These are phyloP conservation scores for Litchi chinensis DNA, from an alignment of 345 rosid genomes.

Conservation along the genomic window DNA sequence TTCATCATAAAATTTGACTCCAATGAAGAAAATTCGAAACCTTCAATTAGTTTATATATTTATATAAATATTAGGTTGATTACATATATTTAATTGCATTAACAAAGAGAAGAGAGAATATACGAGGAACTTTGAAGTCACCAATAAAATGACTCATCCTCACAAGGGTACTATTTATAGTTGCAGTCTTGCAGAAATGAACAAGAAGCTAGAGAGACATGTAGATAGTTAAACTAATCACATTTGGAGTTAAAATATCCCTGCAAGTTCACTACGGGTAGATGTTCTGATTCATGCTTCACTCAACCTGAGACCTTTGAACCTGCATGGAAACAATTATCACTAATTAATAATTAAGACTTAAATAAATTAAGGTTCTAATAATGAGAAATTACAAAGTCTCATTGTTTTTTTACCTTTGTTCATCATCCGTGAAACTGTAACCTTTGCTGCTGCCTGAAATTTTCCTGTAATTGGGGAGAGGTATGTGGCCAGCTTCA, in stretches of 20 bases:
- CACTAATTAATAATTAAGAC: too few relatives aligned
- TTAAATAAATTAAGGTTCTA: too few relatives aligned
- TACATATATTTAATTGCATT: not conserved
- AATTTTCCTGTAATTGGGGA: slow-evolving; percentile 47
- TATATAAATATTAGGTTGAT: not conserved
- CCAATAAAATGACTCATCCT: not conserved
- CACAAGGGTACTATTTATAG: not conserved
- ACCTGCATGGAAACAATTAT: slow-evolving; percentile 27
- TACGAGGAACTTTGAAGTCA: not conserved
- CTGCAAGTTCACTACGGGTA: too few relatives aligned
- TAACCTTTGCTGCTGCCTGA: slow-evolving; percentile 12
- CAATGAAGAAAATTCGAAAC: not conserved
- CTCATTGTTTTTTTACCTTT: slow-evolving; percentile 18
- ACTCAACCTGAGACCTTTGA: slow-evolving; percentile 40
- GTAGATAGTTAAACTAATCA: not conserved
- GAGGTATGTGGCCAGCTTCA: slow-evolving; percentile 49
- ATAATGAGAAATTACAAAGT: too few relatives aligned
- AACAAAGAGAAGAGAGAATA: not conserved
- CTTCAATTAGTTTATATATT: not conserved
- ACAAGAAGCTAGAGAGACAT: not conserved
- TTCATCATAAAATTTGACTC: not conserved
- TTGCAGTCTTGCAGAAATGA: not conserved
- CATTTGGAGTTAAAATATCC: not conserved
- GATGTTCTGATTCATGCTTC: slow-evolving; percentile 19
- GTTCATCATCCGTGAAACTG: slow-evolving; percentile 37